Evolutionary conservation across 108 stramenopile genomes (phyloP), one percentile per base, ranked within the genome.

Genomic region (Nannochloropsis salina): DNA sequence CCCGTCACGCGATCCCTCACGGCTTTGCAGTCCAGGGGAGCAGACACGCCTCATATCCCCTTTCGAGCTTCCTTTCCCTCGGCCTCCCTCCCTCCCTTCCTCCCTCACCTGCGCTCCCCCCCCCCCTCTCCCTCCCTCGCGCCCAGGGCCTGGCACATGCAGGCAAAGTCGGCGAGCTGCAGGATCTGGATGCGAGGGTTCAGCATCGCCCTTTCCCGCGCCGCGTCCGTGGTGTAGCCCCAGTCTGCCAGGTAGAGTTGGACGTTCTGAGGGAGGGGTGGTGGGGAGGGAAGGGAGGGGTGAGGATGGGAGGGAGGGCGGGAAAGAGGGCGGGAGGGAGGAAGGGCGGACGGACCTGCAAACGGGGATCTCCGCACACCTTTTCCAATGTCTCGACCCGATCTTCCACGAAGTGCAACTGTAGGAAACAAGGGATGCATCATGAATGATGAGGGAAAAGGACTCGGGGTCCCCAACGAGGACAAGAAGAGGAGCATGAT

Each of bases 381-480:
- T 40, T 42, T 79, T 87, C 87, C 20, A 87, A 31, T 6, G 87
- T 84, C 31, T 87, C 87, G 44, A 87, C 84, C 15, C 84, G 80
- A 44, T 87, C 87, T 81, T 87, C 87, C 11, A 87, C 41, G 20
- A 87, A 87, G 44, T 84, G 84, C n/a, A 87, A 3, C 47, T 51
- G 47, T 51, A 51, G 12, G 47, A 51, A 51, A 51, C n/a, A n/a
- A n/a, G n/a, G n/a, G n/a, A n/a, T n/a, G n/a, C n/a, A n/a, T n/a
- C n/a, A n/a, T n/a, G n/a, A n/a, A n/a, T n/a, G n/a, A n/a, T n/a
- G n/a, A n/a, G n/a, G n/a, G n/a, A n/a, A n/a, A n/a, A n/a, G n/a
- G n/a, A n/a, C n/a, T n/a, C n/a, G n/a, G n/a, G n/a, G n/a, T n/a
- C n/a, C n/a, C n/a, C n/a, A n/a, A n/a, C n/a, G n/a, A n/a, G n/a